Percentiles rank a stretch among this genome's conserved stretches.
phyloP scores from a whole-genome alignment of 805 yeast genomes.

The Zygosaccharomyces siamensis region DNA sequence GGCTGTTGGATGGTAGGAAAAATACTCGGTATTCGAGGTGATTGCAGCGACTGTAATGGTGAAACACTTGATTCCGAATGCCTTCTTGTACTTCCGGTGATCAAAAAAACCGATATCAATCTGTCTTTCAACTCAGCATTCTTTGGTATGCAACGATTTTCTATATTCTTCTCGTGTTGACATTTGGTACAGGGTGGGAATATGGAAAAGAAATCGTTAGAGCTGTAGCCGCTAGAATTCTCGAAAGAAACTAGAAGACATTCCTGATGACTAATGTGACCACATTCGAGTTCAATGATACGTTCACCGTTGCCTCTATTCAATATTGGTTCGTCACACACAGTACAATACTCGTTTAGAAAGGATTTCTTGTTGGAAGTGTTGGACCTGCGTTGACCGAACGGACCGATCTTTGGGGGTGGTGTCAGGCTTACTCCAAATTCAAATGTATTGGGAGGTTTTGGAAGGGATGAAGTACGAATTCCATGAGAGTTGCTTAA shows the following conservation, averaged over 20 bases:
- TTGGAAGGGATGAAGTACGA: conserved; percentile 30
- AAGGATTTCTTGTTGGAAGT: conserved; percentile 25
- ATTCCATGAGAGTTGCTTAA: conserved; percentile 15
- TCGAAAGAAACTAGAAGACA: conserved; percentile 45
- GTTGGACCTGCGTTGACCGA: conserved; percentile 9
- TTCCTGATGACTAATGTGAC: conserved; percentile 54
- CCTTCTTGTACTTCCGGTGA: conserved; percentile 8
- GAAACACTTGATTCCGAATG: conserved; percentile 6
- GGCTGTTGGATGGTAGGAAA: not conserved
- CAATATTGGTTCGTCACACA: conserved; percentile 50
- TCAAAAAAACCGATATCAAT: conserved; percentile 26
- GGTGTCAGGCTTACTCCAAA: conserved; percentile 1
- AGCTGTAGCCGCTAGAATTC: conserved; percentile 3
- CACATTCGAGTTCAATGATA: conserved; percentile 48
- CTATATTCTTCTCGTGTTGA: conserved; percentile 6
- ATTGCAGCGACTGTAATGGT: not conserved
- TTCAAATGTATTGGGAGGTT: conserved; percentile 17
- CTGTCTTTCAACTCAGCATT: conserved; percentile 27
- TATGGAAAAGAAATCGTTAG: conserved; percentile 19
- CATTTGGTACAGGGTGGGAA: conserved; percentile 31
- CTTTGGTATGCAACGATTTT: conserved; percentile 27
- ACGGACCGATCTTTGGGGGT: conserved; percentile 17
- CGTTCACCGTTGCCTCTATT: conserved; percentile 43
- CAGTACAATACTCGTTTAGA: conserved; percentile 27
- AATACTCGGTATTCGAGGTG: not conserved